Base-by-base conservation (phyloP, 495 filamentous ascomycete species). In the Podospora pseudopauciseta region DNA sequence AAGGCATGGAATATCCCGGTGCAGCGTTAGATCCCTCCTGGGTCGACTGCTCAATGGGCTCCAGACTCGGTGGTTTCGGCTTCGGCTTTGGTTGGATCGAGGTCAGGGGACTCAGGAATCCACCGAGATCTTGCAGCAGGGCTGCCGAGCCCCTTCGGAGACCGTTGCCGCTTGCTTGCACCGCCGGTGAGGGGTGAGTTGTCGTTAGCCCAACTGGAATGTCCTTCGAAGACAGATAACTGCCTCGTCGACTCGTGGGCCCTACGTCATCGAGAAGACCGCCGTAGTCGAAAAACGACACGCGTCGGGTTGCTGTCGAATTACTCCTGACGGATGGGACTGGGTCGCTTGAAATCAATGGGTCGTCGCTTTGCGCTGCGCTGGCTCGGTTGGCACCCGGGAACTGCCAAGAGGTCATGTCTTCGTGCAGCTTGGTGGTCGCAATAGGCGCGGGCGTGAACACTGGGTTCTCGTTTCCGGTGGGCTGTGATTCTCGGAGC, bases 271-370 rank as follows among this genome's bases (percentile, higher is more conserved):
- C 82, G 2, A 92, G 77, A 2, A 92, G 79, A 5, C 88, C 88
- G 44, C 90, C 90, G 30, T 89, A 86, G 71, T 93, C 91, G 69
- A 92, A 90, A 71, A 94, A 89, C 16, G 88, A 90, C 4, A 88
- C 81, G 13, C 79, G 76, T 3, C 82, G 80, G 2, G 83, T 81
- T 18, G 75, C 64, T 6, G 74, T 76, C 15, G 77, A 79, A 65
- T 77, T 78, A 65, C 75, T 80, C 57, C 70, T 63, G 16, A 71
- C 71, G n/a, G 74, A 68, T 13, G 68, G 66, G 15, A 72, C 54
- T 27, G 63, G 71, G 32, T 76, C 74, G 5, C 64, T 66, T 2
- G 66, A 62, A 15, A 74, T 62, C 15, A 79, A 68, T 49, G 68
- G 66, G 65, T 80, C 75, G 53, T 83, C 79, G 72, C 77, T 80